Base-by-base conservation (phyloP, 768 basidiomycete genomes). In the Serpula lacrymans region DNA sequence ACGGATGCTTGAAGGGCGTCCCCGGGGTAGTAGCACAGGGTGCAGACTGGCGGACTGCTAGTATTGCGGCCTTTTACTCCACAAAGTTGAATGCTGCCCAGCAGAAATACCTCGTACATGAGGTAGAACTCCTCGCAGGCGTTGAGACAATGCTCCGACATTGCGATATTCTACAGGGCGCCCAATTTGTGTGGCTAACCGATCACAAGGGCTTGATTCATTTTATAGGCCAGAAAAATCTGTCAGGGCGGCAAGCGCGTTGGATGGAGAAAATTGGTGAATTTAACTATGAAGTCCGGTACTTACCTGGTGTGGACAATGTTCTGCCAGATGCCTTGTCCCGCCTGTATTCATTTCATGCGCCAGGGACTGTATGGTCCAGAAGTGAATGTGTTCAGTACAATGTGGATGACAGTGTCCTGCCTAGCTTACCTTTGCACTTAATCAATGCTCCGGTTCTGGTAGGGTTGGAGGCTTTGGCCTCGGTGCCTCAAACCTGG, bases 31-130 rank as follows among this genome's bases (percentile, higher is more conserved):
- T 60, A 1, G 38, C 44, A 8, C 61, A 63, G 41, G 59, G 61
- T 0, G 17, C 35, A 1, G 50, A 55, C 9, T 20, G 42, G 1
- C 18, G 45, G 4, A 53, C 41, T 0, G 56, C 50, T 1, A 20
- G 34, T 3, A 43, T 56, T 17, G 46, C 52, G 1, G 53, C 53
- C 2, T 60, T 62, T 35, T 60, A 43, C 41, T 62, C 51, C 0
- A 57, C 48, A 13, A 64, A 63, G 28, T 49, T 62, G 18, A 51
- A 43, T 6, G 20, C 53, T 0, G 51, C 57, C 1, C 57, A 62
- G 37, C 45, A 48, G 21, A 57, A 60, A 28, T 70, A 72, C 33
- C 59, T 64, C n/a, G 63, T 67, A 0, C 65, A 67, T 38, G 68
- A 70, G 45, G 50, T 62, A 5, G 70, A 72, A 33, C 40, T 63